Evolutionary conservation across 306 rosid genomes (phyloP).

Genomic region (Neltuma alba): DNA sequence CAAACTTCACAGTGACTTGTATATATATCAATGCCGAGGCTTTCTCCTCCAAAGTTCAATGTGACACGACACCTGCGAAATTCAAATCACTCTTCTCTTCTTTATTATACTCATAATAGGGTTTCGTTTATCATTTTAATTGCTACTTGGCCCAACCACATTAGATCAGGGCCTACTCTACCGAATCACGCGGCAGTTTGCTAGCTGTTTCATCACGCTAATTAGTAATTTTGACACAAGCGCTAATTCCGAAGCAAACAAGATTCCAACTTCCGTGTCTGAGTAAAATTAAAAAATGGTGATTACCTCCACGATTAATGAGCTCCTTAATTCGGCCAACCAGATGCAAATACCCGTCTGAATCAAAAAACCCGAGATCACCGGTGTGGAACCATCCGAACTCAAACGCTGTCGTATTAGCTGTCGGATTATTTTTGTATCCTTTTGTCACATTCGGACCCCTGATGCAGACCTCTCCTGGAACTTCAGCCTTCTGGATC

Average conservation of each 20-base stretch:
- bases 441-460: slow-evolving; percentile 87
- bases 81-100: background rate
- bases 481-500: slow-evolving; percentile 26
- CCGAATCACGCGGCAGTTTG: background rate
- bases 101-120: too few species aligned
- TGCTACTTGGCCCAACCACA: background rate
- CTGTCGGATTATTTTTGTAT: slow-evolving; percentile 74
- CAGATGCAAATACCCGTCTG: slow-evolving; percentile 85
- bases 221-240: too few species aligned
- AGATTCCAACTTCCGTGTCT: too few species aligned
- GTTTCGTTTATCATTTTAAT: background rate
- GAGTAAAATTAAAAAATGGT: background rate
- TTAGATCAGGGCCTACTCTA: background rate
- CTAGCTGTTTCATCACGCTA: too few species aligned
- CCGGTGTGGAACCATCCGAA: slow-evolving; percentile 95
- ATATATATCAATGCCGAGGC: background rate
- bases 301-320: slow-evolving; percentile 90
- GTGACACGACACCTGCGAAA: background rate
- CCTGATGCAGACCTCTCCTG: slow-evolving; percentile 80
- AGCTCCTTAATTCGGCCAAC: slow-evolving; percentile 98
- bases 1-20: background rate
- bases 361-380: slow-evolving; percentile 76
- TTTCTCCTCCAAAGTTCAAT: background rate
- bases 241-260: too few species aligned
- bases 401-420: slow-evolving; percentile 61